Conservation (phyloP, 805 yeast species). For the Suhomyces pyralidae region DNA sequence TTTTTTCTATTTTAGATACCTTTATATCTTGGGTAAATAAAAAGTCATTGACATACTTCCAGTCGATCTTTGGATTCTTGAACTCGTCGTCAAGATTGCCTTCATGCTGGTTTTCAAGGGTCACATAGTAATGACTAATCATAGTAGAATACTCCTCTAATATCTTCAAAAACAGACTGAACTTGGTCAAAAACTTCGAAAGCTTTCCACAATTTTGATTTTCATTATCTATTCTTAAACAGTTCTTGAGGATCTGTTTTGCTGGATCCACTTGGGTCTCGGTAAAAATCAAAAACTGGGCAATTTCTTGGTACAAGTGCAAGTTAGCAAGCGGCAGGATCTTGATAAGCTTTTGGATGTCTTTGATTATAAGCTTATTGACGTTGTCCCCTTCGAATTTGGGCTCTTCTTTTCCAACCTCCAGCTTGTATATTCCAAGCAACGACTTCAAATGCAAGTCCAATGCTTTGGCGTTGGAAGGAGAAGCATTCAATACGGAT, state of each 20-base stretch:
- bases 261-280: slow-evolving; percentile 53
- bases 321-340: slow-evolving; percentile 26
- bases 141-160: slow-evolving; percentile 45
- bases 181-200: slow-evolving; percentile 52
- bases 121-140: slow-evolving; percentile 23
- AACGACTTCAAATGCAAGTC: slow-evolving; percentile 23
- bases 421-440: slow-evolving; percentile 14
- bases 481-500: slow-evolving; percentile 34
- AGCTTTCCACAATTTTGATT: slow-evolving; percentile 53
- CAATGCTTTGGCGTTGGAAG: slow-evolving; percentile 39
- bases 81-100: slow-evolving; percentile 8
- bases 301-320: slow-evolving; percentile 19
- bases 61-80: slow-evolving; percentile 21
- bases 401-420: neutral
- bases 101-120: slow-evolving; percentile 21
- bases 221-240: slow-evolving; percentile 79
- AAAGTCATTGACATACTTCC: slow-evolving; percentile 18
- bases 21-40: slow-evolving; percentile 27
- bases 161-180: slow-evolving; percentile 36
- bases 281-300: slow-evolving; percentile 43
- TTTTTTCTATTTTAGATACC: slow-evolving; percentile 26
- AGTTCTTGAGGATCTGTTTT: slow-evolving; percentile 53
- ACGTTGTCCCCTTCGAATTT: slow-evolving; percentile 2
- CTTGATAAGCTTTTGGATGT: slow-evolving; percentile 24
- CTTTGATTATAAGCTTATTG: slow-evolving; percentile 20